Evolutionary conservation across 148 eudicot species (phyloP), one percentile per base, ranked within the genome.

Genomic region (Silene conica): DNA sequence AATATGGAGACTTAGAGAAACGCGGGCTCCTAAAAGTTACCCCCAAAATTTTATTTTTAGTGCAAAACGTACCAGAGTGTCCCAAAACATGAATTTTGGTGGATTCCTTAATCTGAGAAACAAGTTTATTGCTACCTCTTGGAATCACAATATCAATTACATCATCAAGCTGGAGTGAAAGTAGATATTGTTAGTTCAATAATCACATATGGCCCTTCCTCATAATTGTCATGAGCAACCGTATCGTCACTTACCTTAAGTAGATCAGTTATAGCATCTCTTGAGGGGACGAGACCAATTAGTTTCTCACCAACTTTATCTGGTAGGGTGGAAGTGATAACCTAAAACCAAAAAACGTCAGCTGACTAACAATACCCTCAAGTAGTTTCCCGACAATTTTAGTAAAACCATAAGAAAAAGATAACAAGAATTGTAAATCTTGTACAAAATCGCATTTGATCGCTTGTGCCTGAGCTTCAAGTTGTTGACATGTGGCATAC

Each of bases 131-230:
- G 92, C 99, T 95, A 69, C 99, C 99, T 85, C 99, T 92, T 62
- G 99, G 99, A 66, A 95, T 95, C 76, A 95, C 99, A 69, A 95
- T 96, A 80, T 95, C 97, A 75, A 95, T 95, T 61, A 92, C 99
- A 82, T 92, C 96, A 84, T 95, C 99, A 78, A 89, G 94, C 99
- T 95, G 88, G 25, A 78, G 22, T 4, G 76, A 45, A n/a, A 70
- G 34, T 21, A 69, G 48, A 69, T 25, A 73, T 48, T 54, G 76
- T 59, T 8, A 75, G 71, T 58, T 23, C 69, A 61, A 26, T 18
- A 69, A 10, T 22, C 50, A 66, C 23, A 66, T 54, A 66, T n/a
- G 8, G 41, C 48, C 38, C 11, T 23, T 20, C 34, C 55, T 54
- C 31, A 28, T 26, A 18, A 28, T 13, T 4, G n/a, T n/a, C n/a